Evolutionary conservation across 2,329 filamentous ascomycete genomes (phyloP), one percentile per base, ranked within the genome.

Genomic region (Aureobasidium zeae): DNA sequence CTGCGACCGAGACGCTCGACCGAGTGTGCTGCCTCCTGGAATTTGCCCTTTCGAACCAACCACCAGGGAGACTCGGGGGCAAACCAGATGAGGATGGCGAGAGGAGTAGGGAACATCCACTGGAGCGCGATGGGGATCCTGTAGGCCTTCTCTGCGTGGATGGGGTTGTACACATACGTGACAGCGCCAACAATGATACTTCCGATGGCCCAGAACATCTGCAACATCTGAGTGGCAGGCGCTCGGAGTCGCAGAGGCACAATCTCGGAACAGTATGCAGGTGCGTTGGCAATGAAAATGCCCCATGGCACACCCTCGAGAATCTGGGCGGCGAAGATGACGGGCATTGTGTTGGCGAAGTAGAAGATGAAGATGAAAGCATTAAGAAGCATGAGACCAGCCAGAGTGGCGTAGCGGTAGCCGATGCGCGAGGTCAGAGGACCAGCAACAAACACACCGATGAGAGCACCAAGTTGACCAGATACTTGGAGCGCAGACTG

Each of bases 191-290:
- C 76, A 46, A 80, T 76, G 55, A 80, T 79, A 25, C 62, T 58
- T 19, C 76, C 76, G 54, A 80, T 73, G 13, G 75, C 71, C 76
- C 76, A 80, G 63, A 74, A 76, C 74, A 79, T 79, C 62, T 80
- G 76, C 59, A 80, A 53, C 70, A 75, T 79, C 60, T 75, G 71
- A 2, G 76, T 80, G 4, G 68, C 69, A 15, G 74, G 70, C 42
- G 71, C 76, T 57, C 76, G 62, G 44, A 81, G 60, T 54, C 63
- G 63, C 41, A 80, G 67, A 1, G 76, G 76, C 2, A 77, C 73
- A 45, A 81, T 76, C 57, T 81, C 77, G 53, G 62, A 63, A 59
- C 70, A 75, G 63, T 79, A 81, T 5, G 77, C 76, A 1, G 77
- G 77, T 4, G 76, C 70, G 55, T 79, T 79, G 56, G 76, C 75